A percentile compares a stretch with the other conserved stretches of the same genome.
Conservation (phyloP, 495 filamentous ascomycete species). For the Tuber melanosporum region DNA sequence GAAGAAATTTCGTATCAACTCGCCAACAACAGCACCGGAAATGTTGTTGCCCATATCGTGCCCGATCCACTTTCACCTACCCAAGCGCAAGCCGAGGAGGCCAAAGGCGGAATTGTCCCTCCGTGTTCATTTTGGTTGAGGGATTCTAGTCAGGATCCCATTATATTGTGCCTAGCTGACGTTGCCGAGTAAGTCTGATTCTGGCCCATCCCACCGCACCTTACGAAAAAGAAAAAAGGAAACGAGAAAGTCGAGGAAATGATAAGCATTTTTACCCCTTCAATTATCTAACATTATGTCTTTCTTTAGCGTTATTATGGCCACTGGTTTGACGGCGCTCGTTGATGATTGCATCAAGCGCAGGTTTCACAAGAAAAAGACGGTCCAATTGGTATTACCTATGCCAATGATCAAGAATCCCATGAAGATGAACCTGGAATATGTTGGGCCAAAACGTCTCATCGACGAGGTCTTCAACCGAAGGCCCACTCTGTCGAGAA, state of each 20-base stretch:
- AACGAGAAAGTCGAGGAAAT: not conserved
- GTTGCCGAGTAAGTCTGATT: slow-evolving; percentile 77
- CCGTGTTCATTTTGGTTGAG: slow-evolving; percentile 84
- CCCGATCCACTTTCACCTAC: slow-evolving; percentile 66
- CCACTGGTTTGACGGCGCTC: slow-evolving; percentile 81
- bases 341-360: slow-evolving; percentile 88
- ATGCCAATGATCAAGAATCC: slow-evolving; percentile 54
- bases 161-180: slow-evolving; percentile 55
- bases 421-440: slow-evolving; percentile 58
- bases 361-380: slow-evolving; percentile 63
- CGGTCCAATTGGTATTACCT: slow-evolving; percentile 51
- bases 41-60: slow-evolving; percentile 71
- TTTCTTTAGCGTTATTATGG: slow-evolving; percentile 66
- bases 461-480: slow-evolving; percentile 76
- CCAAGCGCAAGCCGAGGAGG: slow-evolving; percentile 66
- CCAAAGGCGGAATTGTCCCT: slow-evolving; percentile 83
- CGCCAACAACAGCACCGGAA: slow-evolving; percentile 55
- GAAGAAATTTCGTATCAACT: slow-evolving; percentile 70
- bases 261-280: slow-evolving; percentile 6
- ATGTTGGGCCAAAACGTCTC: slow-evolving; percentile 63
- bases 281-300: slow-evolving; percentile 23
- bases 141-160: slow-evolving; percentile 47
- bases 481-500: slow-evolving; percentile 43
- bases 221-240: slow-evolving; percentile 13
- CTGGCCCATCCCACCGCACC: slow-evolving; percentile 17